Base-by-base conservation (phyloP, 768 basidiomycete species). In the Lactarius akahatsu region DNA sequence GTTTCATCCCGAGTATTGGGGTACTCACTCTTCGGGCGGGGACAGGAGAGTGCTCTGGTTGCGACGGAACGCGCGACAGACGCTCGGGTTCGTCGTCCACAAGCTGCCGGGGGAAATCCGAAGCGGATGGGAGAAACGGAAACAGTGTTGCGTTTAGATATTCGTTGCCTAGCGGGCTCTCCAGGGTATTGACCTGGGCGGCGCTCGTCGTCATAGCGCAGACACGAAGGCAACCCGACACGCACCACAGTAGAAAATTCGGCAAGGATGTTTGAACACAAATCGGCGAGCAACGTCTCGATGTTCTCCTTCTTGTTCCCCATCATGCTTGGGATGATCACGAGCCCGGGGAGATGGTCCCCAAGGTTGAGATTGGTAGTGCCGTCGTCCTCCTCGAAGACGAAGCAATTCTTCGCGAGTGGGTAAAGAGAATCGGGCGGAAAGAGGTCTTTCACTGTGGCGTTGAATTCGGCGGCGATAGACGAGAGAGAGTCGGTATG, bases 241-340 rank as follows among this genome's bases (percentile, higher is more conserved):
- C 91, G 67, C 71, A 97, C 96, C 79, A 97, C 75, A 43, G 85
- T 83, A 43, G 93, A 90, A 70, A 98, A 90, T 75, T 94, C 93
- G 26, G 85, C 85, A 28, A 99, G 80, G 58, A 98, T 85, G 68
- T 90, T 87, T 40, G 94, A 94, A 70, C 93, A 95, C 23, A 97
- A 77, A 73, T 94, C 94, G 20, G 93, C 94, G 63, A 99, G 77
- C 50, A 98, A 78, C 20, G 94, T 94, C 36, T 92, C 92, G 62
- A 98, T 82, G 74, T 96, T 95, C 36, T 93, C 76, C 71, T 86
- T 90, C 75, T 94, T 92, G 72, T 96, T 94, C 7, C 90, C 91
- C 86, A 94, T 92, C 71, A 87, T 84, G 68, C 83, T 86, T 3
- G 94, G 95, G 58, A 97, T 91, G 32, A 92, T 81, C 23, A 91